A percentile compares a stretch with the other conserved stretches of the same genome.
Conservation (phyloP, 768 basidiomycete species). For the Kwoniella shandongensis region DNA sequence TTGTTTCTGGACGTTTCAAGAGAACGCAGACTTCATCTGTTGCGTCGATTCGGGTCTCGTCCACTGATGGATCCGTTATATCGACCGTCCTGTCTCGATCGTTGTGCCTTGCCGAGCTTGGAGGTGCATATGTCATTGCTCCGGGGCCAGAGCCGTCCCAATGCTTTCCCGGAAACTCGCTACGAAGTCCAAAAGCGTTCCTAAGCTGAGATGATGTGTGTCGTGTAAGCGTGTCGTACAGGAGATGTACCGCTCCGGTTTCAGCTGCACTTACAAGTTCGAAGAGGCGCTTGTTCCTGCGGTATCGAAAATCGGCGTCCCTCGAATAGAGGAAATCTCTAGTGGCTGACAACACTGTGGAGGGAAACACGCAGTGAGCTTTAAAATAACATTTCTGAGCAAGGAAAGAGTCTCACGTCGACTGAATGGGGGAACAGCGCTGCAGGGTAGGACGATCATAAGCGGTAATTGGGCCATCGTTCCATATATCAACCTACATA, state of each 20-base stretch:
- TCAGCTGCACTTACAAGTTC: constrained; percentile 28
- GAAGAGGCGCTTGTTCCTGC: constrained; percentile 34
- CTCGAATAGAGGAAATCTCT: constrained; percentile 39
- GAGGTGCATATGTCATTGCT: constrained; percentile 14
- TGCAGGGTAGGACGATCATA: constrained; percentile 13
- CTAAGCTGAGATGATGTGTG: constrained; percentile 18
- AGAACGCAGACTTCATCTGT: constrained; percentile 35
- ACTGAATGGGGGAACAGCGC: constrained; percentile 35
- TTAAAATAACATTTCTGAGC: neutral
- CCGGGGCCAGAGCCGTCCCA: constrained; percentile 29
- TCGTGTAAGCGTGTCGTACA: neutral
- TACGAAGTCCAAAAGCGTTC: constrained; percentile 25
- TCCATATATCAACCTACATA: constrained; percentile 24
- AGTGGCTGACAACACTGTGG: constrained; percentile 33
- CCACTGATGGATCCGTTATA: neutral
- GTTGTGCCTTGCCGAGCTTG: neutral
- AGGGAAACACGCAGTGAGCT: neutral
- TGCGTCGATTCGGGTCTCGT: neutral
- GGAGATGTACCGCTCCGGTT: neutral
- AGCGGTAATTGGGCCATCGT: too few relatives aligned
- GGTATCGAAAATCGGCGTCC: constrained; percentile 27
- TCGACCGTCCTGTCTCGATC: neutral
- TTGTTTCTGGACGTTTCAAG: constrained; percentile 20
- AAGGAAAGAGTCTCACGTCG: constrained; percentile 23
- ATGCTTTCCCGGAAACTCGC: constrained; percentile 22